Conservation (phyloP, 2,329 filamentous ascomycete species). For the Emmonsiellopsis sp. region DNA sequence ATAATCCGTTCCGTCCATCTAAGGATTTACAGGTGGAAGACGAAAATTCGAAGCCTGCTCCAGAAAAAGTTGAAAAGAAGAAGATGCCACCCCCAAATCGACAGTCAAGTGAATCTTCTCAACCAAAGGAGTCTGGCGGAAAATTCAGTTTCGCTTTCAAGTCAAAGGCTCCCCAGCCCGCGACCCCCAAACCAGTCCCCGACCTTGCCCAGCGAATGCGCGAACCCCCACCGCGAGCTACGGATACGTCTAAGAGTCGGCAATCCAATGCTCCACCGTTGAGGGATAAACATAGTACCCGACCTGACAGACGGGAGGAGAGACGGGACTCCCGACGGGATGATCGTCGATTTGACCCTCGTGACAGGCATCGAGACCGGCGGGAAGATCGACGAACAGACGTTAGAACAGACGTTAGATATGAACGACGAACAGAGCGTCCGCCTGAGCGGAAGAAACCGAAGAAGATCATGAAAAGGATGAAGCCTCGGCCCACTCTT, state of each 20-base stretch:
- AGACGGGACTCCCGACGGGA: slow-evolving; percentile 28
- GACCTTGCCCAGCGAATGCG: slow-evolving; percentile 42
- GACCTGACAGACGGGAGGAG: slow-evolving; percentile 36
- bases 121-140: slow-evolving; percentile 38
- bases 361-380: slow-evolving; percentile 26
- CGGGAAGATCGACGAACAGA: slow-evolving; percentile 14
- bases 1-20: slow-evolving; percentile 54
- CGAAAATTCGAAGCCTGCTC: slow-evolving; percentile 42
- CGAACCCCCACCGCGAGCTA: slow-evolving; percentile 28
- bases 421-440: slow-evolving; percentile 41
- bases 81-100: slow-evolving; percentile 49
- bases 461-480: slow-evolving; percentile 58
- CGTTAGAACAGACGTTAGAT: slow-evolving; percentile 8
- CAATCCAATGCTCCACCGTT: slow-evolving; percentile 27
- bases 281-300: slow-evolving; percentile 32
- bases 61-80: slow-evolving; percentile 30
- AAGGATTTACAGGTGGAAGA: slow-evolving; percentile 61
- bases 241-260: slow-evolving; percentile 30
- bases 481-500: slow-evolving; percentile 63
- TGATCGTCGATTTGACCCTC: slow-evolving; percentile 33
- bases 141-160: slow-evolving; percentile 96
- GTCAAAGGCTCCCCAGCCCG: slow-evolving; percentile 54
- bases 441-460: slow-evolving; percentile 38
- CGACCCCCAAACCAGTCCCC: slow-evolving; percentile 43
- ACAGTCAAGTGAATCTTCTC: slow-evolving; percentile 46